A percentile compares a stretch with the other conserved stretches of the same genome.
Conservation (phyloP, 345 rosid species). For the Hibiscus tridactylites region DNA sequence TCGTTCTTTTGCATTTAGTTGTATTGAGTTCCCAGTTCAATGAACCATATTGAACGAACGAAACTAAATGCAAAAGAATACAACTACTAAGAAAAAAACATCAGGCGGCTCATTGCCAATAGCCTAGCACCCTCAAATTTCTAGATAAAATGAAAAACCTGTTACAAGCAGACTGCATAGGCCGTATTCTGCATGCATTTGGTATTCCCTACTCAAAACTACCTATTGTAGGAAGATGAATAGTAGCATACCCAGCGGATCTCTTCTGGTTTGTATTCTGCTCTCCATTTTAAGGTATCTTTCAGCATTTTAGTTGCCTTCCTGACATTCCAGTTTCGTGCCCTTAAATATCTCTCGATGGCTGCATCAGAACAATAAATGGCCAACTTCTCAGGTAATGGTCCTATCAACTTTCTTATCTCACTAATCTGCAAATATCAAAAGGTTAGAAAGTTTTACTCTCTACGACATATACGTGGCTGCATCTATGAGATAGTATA, state of each 20-base stretch:
- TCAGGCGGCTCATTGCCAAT: slow-evolving; percentile 2
- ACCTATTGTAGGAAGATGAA: slow-evolving; percentile 1
- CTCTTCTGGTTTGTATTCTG: slow-evolving; percentile 78
- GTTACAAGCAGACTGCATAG: background rate
- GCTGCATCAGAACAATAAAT: slow-evolving; percentile 63
- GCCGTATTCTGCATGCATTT: background rate
- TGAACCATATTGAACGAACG: background rate
- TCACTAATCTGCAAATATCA: slow-evolving; percentile 50
- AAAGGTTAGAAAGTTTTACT: slow-evolving; percentile 2
- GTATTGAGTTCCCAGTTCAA: background rate
- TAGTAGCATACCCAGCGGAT: slow-evolving; percentile 60
- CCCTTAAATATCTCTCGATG: slow-evolving; percentile 59
- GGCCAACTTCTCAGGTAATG: slow-evolving; percentile 47
- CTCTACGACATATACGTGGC: background rate
- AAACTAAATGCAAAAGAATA: background rate
- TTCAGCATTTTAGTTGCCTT: slow-evolving; percentile 93
- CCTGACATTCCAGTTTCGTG: slow-evolving; percentile 81
- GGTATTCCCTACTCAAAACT: slow-evolving; percentile 1
- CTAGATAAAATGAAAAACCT: background rate
- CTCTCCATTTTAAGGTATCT: slow-evolving; percentile 88
- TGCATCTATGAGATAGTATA: background rate
- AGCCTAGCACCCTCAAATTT: background rate
- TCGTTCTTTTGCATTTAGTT: too few species aligned
- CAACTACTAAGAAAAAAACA: slow-evolving; percentile 5
- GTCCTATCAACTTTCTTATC: slow-evolving; percentile 52